Percentiles rank a stretch among this genome's conserved stretches.
phyloP scores from a whole-genome alignment of 768 basidiomycete species.

The Mycena epipterygia region DNA sequence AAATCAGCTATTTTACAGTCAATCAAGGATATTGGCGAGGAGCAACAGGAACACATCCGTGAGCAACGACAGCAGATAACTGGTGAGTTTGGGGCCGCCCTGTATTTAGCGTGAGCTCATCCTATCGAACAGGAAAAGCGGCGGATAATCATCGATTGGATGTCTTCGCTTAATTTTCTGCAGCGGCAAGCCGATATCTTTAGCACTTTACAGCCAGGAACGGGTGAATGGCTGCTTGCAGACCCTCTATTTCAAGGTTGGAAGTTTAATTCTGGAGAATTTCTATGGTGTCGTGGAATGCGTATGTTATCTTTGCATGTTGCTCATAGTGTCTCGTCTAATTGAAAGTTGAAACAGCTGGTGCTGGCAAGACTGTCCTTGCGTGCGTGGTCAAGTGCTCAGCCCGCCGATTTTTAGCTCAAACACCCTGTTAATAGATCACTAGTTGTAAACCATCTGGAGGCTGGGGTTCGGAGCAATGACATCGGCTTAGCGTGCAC shows the following conservation, averaged over 20 bases:
- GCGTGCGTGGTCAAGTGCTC: neutral
- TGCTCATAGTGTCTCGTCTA: neutral
- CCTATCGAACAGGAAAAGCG: neutral
- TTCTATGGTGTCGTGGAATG: conserved; percentile 11
- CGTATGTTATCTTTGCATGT: neutral
- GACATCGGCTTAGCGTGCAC: conserved; percentile 4
- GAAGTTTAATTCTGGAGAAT: neutral
- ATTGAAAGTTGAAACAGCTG: neutral
- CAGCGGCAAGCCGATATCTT: conserved; percentile 10
- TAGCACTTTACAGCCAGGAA: too few species aligned
- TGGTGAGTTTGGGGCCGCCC: neutral
- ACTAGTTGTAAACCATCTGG: conserved; percentile 1
- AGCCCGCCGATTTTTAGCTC: neutral
- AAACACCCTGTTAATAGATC: neutral
- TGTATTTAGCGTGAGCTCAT: neutral
- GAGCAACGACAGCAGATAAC: too few species aligned
- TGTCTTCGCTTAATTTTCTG: conserved; percentile 16
- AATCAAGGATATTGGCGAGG: neutral
- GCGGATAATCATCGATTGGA: conserved; percentile 4
- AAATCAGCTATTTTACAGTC: neutral
- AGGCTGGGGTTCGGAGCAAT: neutral
- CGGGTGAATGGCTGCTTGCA: conserved; percentile 13
- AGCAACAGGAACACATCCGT: neutral
- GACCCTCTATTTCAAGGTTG: neutral
- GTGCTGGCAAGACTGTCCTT: conserved; percentile 21